Evolutionary conservation across 495 filamentous ascomycete genomes (phyloP), one percentile per base, ranked within the genome.

Genomic region (Penicillium manginii): DNA sequence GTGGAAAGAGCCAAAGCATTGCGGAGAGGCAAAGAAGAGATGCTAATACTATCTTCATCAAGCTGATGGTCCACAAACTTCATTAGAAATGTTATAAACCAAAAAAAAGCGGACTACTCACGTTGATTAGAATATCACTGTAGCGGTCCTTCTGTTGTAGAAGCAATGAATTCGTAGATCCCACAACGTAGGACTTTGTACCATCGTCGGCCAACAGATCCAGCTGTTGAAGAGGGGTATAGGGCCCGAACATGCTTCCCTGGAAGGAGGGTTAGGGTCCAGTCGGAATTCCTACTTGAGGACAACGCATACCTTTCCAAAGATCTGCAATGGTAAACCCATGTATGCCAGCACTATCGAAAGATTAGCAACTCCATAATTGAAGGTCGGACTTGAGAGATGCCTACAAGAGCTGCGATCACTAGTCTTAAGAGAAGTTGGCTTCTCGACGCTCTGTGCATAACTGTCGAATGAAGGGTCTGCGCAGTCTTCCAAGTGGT

Each of bases 171-270:
- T 98, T 98, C 23, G 94, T 98, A 42, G 93, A 97, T 55, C 94
- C 94, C 56, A 98, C 94, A 39, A 98, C 89, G 68, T 98, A 98
- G 10, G 92, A 96, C 75, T 96, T 98, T 15, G 96, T 98, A 17
- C 91, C 92, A 59, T 92, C 84, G 70, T 98, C 94, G 48, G 94
- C 93, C 21, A 98, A 83, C 55, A 97, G 78, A 75, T 98, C 94
- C 54, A 98, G 85, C 73, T 97, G 93, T 72, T 98, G 94, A 22
- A 98, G 74, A 18, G 94, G 94, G 2, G 96, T 98, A 74, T 98
- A 98, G 0, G 94, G 94, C 2, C 94, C 93, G 69, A 98, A 97
- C 61, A 98, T 83, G 70, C 91, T 93, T 50, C 94, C 94, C 87
- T 93, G 57, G 5, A 51, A 52, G 54, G 11, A 43, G 51, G 18